Evolutionary conservation across 129 eudicot species (phyloP).

Genomic region (Chrysanthemum seticuspe): DNA sequence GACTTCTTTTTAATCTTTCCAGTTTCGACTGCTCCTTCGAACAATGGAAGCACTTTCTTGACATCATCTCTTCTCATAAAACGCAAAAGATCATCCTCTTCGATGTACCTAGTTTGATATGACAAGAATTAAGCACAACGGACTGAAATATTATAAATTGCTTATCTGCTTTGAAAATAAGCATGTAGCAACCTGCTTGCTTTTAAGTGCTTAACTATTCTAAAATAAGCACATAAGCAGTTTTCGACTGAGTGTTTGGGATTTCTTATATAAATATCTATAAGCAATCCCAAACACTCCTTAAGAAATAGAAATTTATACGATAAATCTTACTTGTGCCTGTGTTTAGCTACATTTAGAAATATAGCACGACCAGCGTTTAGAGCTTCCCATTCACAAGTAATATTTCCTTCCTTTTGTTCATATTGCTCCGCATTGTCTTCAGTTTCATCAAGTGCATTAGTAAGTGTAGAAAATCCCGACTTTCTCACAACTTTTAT

Average conservation of each 20-base stretch:
- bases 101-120: constrained; percentile 41
- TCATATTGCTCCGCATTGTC: constrained; percentile 39
- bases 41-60: constrained; percentile 43
- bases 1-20: constrained; percentile 53
- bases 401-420: constrained; percentile 45
- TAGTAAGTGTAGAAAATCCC: constrained; percentile 54
- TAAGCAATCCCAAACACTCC: too few species aligned
- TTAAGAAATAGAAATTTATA: neutral
- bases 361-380: constrained; percentile 46
- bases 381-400: constrained; percentile 54
- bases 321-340: constrained; percentile 39
- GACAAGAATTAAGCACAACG: neutral
- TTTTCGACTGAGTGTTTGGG: too few species aligned
- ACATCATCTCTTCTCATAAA: constrained; percentile 53
- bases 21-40: constrained; percentile 51
- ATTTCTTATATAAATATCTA: too few species aligned
- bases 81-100: constrained; percentile 59
- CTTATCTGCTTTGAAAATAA: too few species aligned
- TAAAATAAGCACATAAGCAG: too few species aligned
- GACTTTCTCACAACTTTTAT: constrained; percentile 51
- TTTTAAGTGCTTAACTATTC: too few species aligned
- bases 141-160: neutral
- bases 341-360: constrained; percentile 50
- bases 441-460: constrained; percentile 48
- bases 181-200: too few species aligned